Percentiles rank a stretch among this genome's conserved stretches.
Conservation (phyloP, 2,329 filamentous ascomycete species). For the Epichloe uncinata region DNA sequence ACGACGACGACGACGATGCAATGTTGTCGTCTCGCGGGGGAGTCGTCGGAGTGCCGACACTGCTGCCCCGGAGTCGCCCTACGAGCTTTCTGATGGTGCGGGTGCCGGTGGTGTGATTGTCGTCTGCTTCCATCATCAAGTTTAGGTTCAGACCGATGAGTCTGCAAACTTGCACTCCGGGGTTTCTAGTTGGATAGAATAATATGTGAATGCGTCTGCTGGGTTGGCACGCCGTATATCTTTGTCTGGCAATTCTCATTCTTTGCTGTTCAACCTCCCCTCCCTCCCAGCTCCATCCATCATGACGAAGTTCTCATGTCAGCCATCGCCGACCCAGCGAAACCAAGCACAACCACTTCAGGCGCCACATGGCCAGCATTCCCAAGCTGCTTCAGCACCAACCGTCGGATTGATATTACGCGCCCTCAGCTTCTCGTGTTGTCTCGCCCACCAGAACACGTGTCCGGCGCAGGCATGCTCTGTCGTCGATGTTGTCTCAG, state of each 20-base stretch:
- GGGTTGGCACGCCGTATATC: neutral
- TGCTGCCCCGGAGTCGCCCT: constrained; percentile 7
- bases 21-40: neutral
- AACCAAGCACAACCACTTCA: neutral
- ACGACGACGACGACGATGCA: neutral
- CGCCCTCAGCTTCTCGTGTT: no score
- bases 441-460: no score
- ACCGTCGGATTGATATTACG: no score
- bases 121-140: neutral
- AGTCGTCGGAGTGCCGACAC: neutral
- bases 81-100: constrained; percentile 6
- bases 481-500: no score
- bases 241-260: neutral
- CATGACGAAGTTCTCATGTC: neutral
- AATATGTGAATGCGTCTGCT: neutral
- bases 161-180: neutral
- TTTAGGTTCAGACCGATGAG: neutral
- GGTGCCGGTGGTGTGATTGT: neutral
- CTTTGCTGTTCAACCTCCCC: neutral
- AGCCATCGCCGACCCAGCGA: neutral
- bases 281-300: neutral
- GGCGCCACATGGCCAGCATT: neutral
- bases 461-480: no score
- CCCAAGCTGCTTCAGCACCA: no score
- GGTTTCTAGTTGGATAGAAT: no score